These are phyloP conservation scores for Capronia epimyces DNA, from an alignment of 2,329 filamentous ascomycete genomes.

Conservation along the genomic window DNA sequence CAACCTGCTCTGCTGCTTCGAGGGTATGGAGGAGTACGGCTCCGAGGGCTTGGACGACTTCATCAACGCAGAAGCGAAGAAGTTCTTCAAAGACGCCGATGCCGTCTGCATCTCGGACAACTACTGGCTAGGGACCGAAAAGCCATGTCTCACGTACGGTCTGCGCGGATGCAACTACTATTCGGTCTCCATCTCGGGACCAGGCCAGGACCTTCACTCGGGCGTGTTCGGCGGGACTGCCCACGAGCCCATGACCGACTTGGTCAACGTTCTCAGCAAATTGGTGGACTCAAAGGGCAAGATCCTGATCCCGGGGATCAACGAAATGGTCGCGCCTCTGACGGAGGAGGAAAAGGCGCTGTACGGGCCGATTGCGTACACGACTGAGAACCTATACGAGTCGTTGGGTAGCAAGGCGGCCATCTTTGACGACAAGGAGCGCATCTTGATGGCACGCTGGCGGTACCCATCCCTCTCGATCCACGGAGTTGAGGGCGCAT, in stretches of 20 bases:
- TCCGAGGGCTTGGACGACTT: constrained; percentile 95
- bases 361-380: constrained; percentile 89
- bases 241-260: constrained; percentile 97
- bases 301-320: constrained; percentile 89
- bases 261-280: constrained; percentile 72
- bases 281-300: constrained; percentile 87
- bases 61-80: constrained; percentile 83
- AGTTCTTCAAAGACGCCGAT: constrained; percentile 91
- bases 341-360: constrained; percentile 79
- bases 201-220: constrained; percentile 88
- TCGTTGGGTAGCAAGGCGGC: constrained; percentile 83
- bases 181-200: constrained; percentile 81
- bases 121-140: constrained; percentile 99
- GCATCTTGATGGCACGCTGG: constrained; percentile 93
- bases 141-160: constrained; percentile 95
- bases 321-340: constrained; percentile 84
- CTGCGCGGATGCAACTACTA: constrained; percentile 98
- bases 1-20: constrained; percentile 98
- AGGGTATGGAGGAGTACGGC: constrained; percentile 99
- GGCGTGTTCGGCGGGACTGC: constrained; percentile 95
- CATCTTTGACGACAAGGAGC: constrained; percentile 83
- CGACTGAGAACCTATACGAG: constrained; percentile 91
- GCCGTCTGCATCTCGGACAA: constrained; percentile 98
- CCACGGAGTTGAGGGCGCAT: constrained; percentile 92
- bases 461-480: constrained; percentile 88